Percentiles rank a stretch among this genome's conserved stretches.
Conservation (phyloP, 2,329 filamentous ascomycete genomes). For the Aureobasidium mangrovei region DNA sequence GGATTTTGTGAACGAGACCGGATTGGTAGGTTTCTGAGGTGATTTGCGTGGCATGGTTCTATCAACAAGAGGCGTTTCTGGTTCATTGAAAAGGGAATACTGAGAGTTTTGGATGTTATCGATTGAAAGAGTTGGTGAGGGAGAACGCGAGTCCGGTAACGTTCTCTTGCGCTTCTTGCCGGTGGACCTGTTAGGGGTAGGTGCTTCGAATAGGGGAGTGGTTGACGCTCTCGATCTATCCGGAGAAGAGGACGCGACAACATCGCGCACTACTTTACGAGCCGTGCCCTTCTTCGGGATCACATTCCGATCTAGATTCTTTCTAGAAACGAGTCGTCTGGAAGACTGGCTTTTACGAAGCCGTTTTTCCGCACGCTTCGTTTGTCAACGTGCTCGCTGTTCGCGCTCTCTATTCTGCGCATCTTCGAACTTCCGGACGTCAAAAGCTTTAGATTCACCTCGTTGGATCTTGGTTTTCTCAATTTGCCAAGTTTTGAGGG, state of each 20-base stretch:
- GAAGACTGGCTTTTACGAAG: slow-evolving; percentile 6
- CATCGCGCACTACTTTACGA: background rate
- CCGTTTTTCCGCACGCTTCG: slow-evolving; percentile 22
- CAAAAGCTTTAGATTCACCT: slow-evolving; percentile 19
- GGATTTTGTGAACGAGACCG: background rate
- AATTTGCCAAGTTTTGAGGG: slow-evolving; percentile 18
- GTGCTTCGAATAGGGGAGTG: background rate
- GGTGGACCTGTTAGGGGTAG: background rate
- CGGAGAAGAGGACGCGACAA: background rate
- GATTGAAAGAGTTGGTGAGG: background rate
- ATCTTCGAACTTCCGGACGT: slow-evolving; percentile 19
- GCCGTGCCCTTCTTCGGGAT: slow-evolving; percentile 11
- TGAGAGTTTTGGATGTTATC: slow-evolving; percentile 12
- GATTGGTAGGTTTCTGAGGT: background rate
- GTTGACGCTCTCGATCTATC: background rate
- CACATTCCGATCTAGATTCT: slow-evolving; percentile 11
- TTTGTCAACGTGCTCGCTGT: slow-evolving; percentile 13
- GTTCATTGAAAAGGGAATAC: slow-evolving; percentile 14
- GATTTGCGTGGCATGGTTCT: background rate
- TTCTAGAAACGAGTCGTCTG: background rate
- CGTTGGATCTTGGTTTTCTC: slow-evolving; percentile 16
- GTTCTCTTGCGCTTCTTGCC: background rate
- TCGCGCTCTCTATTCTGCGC: slow-evolving; percentile 13
- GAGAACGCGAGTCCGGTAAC: background rate
- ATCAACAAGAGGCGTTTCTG: background rate